A percentile compares a stretch with the other conserved stretches of the same genome.
phyloP scores from a whole-genome alignment of 345 rosid species.

The Boechera divaricarpa region DNA sequence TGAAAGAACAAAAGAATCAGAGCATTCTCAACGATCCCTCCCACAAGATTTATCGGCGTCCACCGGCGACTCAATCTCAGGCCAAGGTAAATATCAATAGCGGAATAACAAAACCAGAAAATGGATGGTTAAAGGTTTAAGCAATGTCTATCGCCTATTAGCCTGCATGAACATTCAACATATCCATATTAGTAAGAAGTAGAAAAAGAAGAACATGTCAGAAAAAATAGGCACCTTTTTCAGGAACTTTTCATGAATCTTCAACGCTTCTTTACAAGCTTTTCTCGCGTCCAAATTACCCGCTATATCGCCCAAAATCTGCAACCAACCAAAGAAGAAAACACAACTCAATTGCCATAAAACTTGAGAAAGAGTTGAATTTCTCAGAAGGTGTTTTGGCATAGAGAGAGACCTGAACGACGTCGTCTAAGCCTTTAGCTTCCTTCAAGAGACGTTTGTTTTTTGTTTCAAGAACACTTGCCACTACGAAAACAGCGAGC shows the following conservation, averaged over 20 bases:
- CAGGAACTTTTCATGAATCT: slow-evolving; percentile 81
- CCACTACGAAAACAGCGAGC: slow-evolving; percentile 80
- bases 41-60: neutral
- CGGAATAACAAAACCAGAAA: slow-evolving; percentile 6
- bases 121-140: slow-evolving; percentile 5
- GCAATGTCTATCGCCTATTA: slow-evolving; percentile 33
- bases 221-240: slow-evolving; percentile 53
- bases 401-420: slow-evolving; percentile 62
- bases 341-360: neutral
- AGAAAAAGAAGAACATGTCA: slow-evolving; percentile 25
- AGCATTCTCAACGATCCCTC: slow-evolving; percentile 18
- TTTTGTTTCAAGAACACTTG: slow-evolving; percentile 88
- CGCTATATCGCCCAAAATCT: slow-evolving; percentile 78
- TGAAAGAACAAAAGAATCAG: slow-evolving; percentile 38
- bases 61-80: neutral
- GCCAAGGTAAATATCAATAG: neutral
- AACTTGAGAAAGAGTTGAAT: neutral
- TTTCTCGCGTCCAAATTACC: slow-evolving; percentile 82
- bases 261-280: slow-evolving; percentile 78
- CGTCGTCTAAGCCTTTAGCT: slow-evolving; percentile 87
- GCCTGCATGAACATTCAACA: slow-evolving; percentile 41
- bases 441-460: slow-evolving; percentile 78
- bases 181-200: slow-evolving; percentile 10
- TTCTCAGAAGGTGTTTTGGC: neutral
- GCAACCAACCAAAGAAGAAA: slow-evolving; percentile 1